These are phyloP conservation scores for Saccharomycopsis hybrid DNA, from an alignment of 1,139 yeast genomes.

Conservation along the genomic window DNA sequence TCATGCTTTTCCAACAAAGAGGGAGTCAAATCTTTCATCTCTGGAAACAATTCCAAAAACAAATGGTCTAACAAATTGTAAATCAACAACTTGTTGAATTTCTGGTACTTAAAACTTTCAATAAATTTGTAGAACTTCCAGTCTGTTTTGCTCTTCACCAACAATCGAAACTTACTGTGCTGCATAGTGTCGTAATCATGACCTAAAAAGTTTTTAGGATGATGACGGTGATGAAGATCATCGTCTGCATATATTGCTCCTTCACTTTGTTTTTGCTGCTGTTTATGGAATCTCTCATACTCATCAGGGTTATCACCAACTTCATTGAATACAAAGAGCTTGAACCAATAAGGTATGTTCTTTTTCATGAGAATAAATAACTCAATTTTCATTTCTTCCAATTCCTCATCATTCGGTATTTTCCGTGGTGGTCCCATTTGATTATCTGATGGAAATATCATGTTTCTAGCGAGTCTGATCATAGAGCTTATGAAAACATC, in stretches of 20 bases:
- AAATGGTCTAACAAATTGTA: constrained; percentile 18
- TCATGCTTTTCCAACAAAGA: constrained; percentile 18
- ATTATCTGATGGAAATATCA: constrained; percentile 35
- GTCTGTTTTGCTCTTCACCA: constrained; percentile 19
- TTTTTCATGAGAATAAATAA: constrained; percentile 19
- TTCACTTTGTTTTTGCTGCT: too few relatives aligned
- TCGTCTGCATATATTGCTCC: constrained; percentile 1
- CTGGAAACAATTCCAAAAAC: constrained; percentile 20
- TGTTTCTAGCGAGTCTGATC: constrained; percentile 28
- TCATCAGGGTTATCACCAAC: constrained; percentile 7
- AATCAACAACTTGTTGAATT: constrained; percentile 19
- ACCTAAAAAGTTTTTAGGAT: background rate
- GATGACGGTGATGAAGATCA: background rate
- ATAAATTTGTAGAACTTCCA: constrained; percentile 19
- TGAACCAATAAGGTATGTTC: constrained; percentile 20
- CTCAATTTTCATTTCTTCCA: constrained; percentile 20
- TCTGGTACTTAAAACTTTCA: constrained; percentile 19
- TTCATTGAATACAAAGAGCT: constrained; percentile 20
- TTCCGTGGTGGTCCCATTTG: constrained; percentile 36
- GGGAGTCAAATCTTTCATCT: constrained; percentile 19
- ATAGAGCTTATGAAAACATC: constrained; percentile 25
- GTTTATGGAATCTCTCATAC: too few relatives aligned
- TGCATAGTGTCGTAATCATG: background rate
- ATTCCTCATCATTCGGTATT: constrained; percentile 19
- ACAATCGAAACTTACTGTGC: constrained; percentile 5